phyloP scores from a whole-genome alignment of 495 filamentous ascomycete genomes.

The Venustampulla echinocandica region DNA sequence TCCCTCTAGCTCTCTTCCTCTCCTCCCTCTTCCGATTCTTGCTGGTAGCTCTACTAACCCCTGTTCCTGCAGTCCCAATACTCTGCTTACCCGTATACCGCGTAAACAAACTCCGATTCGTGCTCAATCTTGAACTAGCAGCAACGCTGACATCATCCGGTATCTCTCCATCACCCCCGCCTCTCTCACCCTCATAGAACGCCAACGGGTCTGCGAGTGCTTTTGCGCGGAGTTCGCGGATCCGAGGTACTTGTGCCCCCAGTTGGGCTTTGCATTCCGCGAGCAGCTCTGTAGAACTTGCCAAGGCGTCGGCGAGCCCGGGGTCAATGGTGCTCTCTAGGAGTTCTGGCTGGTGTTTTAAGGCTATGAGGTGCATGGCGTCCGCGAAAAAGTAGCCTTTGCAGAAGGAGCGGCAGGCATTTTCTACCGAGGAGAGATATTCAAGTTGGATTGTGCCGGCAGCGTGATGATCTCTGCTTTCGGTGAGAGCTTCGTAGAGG shows the following conservation, averaged over 20 bases:
- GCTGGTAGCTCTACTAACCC: conserved; percentile 62
- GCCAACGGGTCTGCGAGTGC: conserved; percentile 73
- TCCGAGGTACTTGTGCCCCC: conserved; percentile 70
- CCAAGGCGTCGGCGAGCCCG: conserved; percentile 68
- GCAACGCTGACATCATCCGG: conserved; percentile 90
- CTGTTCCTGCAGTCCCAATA: conserved; percentile 56
- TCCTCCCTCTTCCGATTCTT: conserved; percentile 83
- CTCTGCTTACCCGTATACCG: conserved; percentile 70
- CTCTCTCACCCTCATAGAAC: conserved; percentile 63
- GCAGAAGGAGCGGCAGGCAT: conserved; percentile 64
- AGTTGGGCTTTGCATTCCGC: conserved; percentile 86
- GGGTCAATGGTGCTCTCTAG: conserved; percentile 59
- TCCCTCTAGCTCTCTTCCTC: conserved; percentile 85
- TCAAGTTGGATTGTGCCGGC: conserved; percentile 76
- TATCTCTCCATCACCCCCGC: conserved; percentile 49
- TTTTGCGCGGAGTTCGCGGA: conserved; percentile 69
- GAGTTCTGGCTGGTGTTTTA: conserved; percentile 35
- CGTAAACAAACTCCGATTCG: conserved; percentile 76
- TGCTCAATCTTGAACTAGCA: conserved; percentile 70
- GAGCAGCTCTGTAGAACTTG: conserved; percentile 73
- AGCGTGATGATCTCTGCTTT: conserved; percentile 70
- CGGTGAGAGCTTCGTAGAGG: conserved; percentile 63
- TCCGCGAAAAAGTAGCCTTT: conserved; percentile 77
- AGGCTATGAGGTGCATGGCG: conserved; percentile 59
- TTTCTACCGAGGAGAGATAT: conserved; percentile 60